Evolutionary conservation across 441 rosid genomes (phyloP).

Genomic region (Geranium incanum): DNA sequence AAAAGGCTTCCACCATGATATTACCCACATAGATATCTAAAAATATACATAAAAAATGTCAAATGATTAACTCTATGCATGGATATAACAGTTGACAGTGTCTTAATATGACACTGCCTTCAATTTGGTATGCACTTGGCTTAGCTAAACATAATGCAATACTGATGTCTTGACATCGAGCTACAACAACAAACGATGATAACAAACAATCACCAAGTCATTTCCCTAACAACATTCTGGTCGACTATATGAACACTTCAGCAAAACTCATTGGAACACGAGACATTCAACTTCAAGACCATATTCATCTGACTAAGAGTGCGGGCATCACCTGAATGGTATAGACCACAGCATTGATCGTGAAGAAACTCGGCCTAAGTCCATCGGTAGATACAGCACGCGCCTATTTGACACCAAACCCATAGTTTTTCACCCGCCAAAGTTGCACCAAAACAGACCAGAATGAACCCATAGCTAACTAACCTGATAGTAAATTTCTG

Average conservation of each 20-base stretch:
- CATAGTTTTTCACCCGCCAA: conserved; percentile 13
- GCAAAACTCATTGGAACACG: no score
- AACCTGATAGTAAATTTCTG: conserved; percentile 93
- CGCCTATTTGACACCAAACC: conserved; percentile 44
- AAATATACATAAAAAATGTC: conserved; percentile 9
- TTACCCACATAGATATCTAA: conserved; percentile 74
- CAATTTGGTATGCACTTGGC: no score
- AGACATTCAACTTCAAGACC: conserved; percentile 18
- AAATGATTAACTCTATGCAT: neutral
- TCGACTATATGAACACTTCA: no score
- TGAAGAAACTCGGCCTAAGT: conserved; percentile 68
- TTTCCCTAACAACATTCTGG: no score
- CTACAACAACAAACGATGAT: no score
- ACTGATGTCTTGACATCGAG: no score
- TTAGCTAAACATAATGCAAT: neutral
- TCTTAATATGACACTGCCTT: neutral
- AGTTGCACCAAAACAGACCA: conserved; percentile 3
- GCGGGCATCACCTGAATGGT: conserved; percentile 55
- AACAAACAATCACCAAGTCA: no score
- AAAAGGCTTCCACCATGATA: conserved; percentile 73
- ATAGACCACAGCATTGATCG: conserved; percentile 65
- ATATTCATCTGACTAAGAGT: conserved; percentile 10
- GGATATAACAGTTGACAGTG: neutral
- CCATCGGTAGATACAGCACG: conserved; percentile 84
- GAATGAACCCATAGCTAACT: neutral